phyloP scores from a whole-genome alignment of 2,329 filamentous ascomycete genomes.

The Trichoderma endophyticum region DNA sequence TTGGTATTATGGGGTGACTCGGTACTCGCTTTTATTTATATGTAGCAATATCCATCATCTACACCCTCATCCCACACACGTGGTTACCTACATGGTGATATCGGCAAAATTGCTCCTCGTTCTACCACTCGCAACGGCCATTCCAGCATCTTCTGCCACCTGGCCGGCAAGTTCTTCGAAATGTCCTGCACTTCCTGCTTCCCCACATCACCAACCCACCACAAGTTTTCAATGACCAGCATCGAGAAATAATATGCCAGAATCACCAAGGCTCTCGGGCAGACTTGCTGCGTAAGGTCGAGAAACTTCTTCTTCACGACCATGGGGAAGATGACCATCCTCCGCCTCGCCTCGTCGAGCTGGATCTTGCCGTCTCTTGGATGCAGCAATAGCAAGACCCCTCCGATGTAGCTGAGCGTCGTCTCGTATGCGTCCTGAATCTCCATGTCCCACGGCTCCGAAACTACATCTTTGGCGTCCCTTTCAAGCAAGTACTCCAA shows the following conservation, averaged over 20 bases:
- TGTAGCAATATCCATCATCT: not conserved
- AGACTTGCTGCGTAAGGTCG: constrained; percentile 7
- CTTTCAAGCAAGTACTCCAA: constrained; percentile 19
- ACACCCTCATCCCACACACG: not conserved
- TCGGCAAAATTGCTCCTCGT: not conserved
- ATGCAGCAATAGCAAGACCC: not conserved
- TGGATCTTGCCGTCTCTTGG: not conserved
- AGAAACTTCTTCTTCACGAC: constrained; percentile 19
- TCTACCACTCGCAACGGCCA: constrained; percentile 14
- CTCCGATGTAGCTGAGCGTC: constrained; percentile 23
- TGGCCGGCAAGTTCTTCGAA: constrained; percentile 1
- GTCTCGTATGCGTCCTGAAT: constrained; percentile 23
- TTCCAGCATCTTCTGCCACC: constrained; percentile 13
- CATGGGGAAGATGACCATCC: constrained; percentile 19
- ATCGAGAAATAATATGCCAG: constrained; percentile 22
- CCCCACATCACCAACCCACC: constrained; percentile 19
- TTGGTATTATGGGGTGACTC: not conserved
- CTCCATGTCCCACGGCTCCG: constrained; percentile 22
- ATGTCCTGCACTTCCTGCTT: constrained; percentile 17
- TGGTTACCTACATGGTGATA: not conserved
- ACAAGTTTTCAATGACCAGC: constrained; percentile 9
- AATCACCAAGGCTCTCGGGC: constrained; percentile 18
- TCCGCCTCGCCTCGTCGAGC: constrained; percentile 10
- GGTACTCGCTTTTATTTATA: not conserved
- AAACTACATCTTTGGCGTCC: constrained; percentile 12